phyloP scores from a whole-genome alignment of 257 asterid genomes.

The Solanum rostratum region DNA sequence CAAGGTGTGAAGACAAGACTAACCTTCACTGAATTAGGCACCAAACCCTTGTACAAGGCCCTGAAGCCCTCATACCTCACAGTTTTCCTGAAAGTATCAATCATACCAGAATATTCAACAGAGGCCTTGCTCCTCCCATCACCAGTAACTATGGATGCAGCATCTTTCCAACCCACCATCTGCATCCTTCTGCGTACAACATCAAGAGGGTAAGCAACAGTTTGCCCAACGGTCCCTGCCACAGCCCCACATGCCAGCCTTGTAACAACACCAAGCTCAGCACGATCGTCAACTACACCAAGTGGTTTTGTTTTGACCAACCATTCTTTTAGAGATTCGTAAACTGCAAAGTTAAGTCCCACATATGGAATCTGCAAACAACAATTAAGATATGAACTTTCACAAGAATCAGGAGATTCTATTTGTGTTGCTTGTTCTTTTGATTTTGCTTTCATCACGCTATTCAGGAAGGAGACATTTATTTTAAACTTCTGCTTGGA shows the following conservation, averaged over 20 bases:
- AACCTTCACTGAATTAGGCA: constrained; percentile 97
- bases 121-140: constrained; percentile 63
- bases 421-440: background rate
- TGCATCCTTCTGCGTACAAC: constrained; percentile 98
- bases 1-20: constrained; percentile 9
- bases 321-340: constrained; percentile 92
- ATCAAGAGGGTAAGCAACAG: constrained; percentile 95
- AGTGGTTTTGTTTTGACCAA: constrained; percentile 52
- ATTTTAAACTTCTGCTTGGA: background rate
- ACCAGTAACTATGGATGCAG: constrained; percentile 69
- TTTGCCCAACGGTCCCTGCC: constrained; percentile 97
- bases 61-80: constrained; percentile 76
- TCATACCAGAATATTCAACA: constrained; percentile 79
- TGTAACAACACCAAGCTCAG: constrained; percentile 69
- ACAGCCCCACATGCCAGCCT: constrained; percentile 93
- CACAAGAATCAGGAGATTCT: background rate
- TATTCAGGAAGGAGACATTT: background rate
- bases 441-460: background rate
- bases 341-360: constrained; percentile 96
- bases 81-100: constrained; percentile 93
- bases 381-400: background rate
- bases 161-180: constrained; percentile 97
- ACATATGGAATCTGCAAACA: constrained; percentile 83
- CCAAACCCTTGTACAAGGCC: constrained; percentile 94
- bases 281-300: constrained; percentile 57